phyloP scores from a whole-genome alignment of 139 green algal genomes.

The Coelastrella sp. region DNA sequence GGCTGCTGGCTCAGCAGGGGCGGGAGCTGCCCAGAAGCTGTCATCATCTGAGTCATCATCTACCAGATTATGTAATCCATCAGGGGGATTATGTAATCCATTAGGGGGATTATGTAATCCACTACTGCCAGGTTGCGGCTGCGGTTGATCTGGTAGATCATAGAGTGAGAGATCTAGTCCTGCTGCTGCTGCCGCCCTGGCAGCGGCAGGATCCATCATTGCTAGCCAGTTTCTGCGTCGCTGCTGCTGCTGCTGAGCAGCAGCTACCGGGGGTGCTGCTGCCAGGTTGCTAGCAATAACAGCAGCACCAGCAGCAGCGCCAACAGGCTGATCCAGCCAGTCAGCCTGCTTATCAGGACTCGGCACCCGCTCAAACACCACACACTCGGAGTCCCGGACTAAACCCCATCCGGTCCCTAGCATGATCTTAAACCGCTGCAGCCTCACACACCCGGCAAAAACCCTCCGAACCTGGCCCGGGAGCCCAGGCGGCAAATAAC shows the following conservation, averaged over 20 bases:
- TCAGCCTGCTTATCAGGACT: conserved; percentile 1
- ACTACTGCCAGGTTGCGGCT: background rate
- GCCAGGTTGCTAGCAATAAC: background rate
- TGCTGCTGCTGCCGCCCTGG: conserved; percentile 33
- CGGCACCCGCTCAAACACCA: conserved; percentile 34
- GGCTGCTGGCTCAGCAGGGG: conserved; percentile 4
- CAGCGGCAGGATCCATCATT: conserved; percentile 12
- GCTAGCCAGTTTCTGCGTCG: background rate
- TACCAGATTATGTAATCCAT: background rate
- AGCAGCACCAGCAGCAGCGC: background rate
- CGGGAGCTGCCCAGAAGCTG: background rate
- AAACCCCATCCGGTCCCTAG: conserved; percentile 13
- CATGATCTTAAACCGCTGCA: conserved; percentile 6
- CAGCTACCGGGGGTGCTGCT: background rate
- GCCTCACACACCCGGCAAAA: background rate
- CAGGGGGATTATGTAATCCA: background rate
- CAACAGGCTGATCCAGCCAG: background rate
- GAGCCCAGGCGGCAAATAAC: background rate
- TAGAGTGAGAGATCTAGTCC: background rate
- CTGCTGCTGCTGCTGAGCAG: conserved; percentile 18
- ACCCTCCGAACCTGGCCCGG: background rate
- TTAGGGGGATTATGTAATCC: background rate
- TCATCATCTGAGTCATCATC: conserved; percentile 29
- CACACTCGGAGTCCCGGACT: background rate
- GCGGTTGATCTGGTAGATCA: background rate